A percentile compares a stretch with the other conserved stretches of the same genome.
These are phyloP conservation scores for Solanum medicagineum DNA, from an alignment of 257 asterid genomes.

Conservation along the genomic window DNA sequence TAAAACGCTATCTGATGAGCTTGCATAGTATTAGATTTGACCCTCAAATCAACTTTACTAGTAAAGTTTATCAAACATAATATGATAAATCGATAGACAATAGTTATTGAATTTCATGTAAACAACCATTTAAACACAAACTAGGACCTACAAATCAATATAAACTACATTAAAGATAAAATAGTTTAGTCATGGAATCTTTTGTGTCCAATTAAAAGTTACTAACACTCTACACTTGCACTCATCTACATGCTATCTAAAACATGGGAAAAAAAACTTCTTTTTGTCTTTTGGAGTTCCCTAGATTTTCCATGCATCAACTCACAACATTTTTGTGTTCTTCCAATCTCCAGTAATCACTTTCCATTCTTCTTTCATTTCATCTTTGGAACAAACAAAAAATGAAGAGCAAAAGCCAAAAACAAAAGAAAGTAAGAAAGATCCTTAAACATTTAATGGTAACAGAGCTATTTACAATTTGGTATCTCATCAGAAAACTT, in stretches of 20 bases:
- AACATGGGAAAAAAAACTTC: background rate
- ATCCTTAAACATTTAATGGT: background rate
- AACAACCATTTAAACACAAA: background rate
- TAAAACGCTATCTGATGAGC: background rate
- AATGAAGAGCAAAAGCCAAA: background rate
- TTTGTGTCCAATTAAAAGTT: background rate
- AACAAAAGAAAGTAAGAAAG: background rate
- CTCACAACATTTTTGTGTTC: background rate
- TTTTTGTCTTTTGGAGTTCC: background rate
- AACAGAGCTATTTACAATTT: background rate
- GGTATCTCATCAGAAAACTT: conserved; percentile 20
- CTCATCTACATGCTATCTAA: background rate
- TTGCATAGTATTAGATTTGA: background rate
- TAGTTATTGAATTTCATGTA: background rate
- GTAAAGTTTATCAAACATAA: background rate
- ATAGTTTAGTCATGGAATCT: background rate
- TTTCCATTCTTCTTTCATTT: background rate
- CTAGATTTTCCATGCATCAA: background rate
- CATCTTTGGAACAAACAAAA: background rate
- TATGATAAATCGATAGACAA: background rate
- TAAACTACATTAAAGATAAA: background rate
- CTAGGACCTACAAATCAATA: background rate
- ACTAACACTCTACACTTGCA: background rate
- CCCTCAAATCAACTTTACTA: background rate
- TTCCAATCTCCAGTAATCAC: background rate